Evolutionary conservation across 1,139 yeast genomes (phyloP).

Genomic region (Candida anutae): DNA sequence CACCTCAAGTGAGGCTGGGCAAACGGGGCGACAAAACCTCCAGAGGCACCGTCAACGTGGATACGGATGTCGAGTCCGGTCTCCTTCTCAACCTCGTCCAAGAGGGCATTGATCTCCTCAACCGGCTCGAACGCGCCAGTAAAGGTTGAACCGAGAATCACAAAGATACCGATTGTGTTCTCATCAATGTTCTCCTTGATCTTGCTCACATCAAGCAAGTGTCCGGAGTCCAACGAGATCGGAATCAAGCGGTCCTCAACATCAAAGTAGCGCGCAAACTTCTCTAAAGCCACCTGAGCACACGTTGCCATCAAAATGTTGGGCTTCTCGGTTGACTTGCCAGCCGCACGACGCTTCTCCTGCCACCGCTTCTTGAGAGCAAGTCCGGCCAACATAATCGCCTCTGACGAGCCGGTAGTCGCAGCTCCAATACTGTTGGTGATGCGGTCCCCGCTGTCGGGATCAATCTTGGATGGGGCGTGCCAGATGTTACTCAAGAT

Average conservation of each 20-base stretch:
- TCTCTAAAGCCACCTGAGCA: slow-evolving; percentile 91
- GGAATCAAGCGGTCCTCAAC: slow-evolving; percentile 77
- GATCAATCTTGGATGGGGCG: slow-evolving; percentile 40
- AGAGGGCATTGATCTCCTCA: slow-evolving; percentile 44
- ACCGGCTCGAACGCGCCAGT: slow-evolving; percentile 91
- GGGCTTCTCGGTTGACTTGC: slow-evolving; percentile 58
- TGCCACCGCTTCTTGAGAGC: slow-evolving; percentile 92
- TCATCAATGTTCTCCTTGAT: slow-evolving; percentile 69
- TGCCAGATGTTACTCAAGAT: slow-evolving; percentile 79
- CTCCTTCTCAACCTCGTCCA: slow-evolving; percentile 63
- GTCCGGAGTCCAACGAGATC: slow-evolving; percentile 51
- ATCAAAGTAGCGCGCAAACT: slow-evolving; percentile 89
- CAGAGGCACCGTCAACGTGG: slow-evolving; percentile 92
- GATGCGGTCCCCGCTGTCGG: slow-evolving; percentile 18
- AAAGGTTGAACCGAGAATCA: slow-evolving; percentile 83
- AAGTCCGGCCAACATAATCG: slow-evolving; percentile 86
- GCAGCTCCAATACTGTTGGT: slow-evolving; percentile 72
- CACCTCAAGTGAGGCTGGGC: slow-evolving; percentile 66
- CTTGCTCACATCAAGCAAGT: slow-evolving; percentile 53
- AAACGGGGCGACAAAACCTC: slow-evolving; percentile 85
- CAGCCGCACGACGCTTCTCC: slow-evolving; percentile 48
- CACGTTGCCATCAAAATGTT: slow-evolving; percentile 92
- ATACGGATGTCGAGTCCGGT: slow-evolving; percentile 67
- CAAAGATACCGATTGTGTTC: slow-evolving; percentile 88
- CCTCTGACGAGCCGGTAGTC: slow-evolving; percentile 91